Percentiles rank a stretch among this genome's conserved stretches.
Conservation (phyloP, 768 basidiomycete species). For the Dioszegia hungarica region DNA sequence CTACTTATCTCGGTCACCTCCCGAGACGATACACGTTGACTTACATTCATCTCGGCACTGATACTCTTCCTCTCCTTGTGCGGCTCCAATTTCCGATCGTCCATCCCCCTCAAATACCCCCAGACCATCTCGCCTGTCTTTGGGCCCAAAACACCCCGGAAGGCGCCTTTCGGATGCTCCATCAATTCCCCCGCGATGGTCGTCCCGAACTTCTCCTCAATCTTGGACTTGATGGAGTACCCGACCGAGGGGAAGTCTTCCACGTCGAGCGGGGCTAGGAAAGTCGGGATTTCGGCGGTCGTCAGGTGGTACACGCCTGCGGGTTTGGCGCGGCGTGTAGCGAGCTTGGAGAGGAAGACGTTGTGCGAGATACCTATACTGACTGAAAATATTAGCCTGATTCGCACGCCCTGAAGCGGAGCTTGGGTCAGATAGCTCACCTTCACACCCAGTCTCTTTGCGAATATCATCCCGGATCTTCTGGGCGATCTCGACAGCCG, state of each 20-base stretch:
- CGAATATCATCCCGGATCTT: constrained; percentile 70
- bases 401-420: not conserved
- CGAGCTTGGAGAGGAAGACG: constrained; percentile 85
- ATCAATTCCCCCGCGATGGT: constrained; percentile 65
- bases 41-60: constrained; percentile 88
- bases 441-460: constrained; percentile 77
- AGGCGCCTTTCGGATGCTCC: constrained; percentile 59
- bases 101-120: constrained; percentile 77
- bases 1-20: no score
- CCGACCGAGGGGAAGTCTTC: constrained; percentile 85
- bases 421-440: no score
- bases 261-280: constrained; percentile 50
- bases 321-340: constrained; percentile 86
- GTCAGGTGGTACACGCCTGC: constrained; percentile 75
- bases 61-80: constrained; percentile 86
- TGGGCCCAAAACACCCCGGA: constrained; percentile 72
- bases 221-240: constrained; percentile 67
- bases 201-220: constrained; percentile 69
- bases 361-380: constrained; percentile 90
- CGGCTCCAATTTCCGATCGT: constrained; percentile 70
- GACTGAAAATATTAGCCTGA: constrained; percentile 53
- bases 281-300: constrained; percentile 42
- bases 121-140: constrained; percentile 77
- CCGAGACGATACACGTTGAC: constrained; percentile 46
- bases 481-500: constrained; percentile 74